These are phyloP conservation scores for Aureobasidium sp. DNA, from an alignment of 2,329 filamentous ascomycete species.

Conservation along the genomic window DNA sequence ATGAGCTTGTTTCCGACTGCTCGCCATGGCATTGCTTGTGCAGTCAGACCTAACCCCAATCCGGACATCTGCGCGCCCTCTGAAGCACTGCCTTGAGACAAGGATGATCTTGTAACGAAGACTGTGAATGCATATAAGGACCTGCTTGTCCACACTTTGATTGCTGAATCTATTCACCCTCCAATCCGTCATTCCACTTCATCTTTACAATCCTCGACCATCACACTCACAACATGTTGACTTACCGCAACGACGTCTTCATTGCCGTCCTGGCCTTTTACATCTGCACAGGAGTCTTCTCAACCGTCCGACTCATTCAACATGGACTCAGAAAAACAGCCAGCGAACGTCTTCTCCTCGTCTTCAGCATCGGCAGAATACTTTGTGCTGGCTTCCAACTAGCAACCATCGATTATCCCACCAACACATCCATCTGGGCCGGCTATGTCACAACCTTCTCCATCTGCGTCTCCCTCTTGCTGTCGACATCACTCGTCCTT, in stretches of 20 bases:
- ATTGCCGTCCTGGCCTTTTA: slow-evolving; percentile 22
- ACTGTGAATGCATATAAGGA: background rate
- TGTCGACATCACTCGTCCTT: slow-evolving; percentile 22
- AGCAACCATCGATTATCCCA: slow-evolving; percentile 19
- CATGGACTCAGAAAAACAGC: slow-evolving; percentile 20
- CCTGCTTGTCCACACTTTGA: background rate
- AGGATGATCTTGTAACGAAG: background rate
- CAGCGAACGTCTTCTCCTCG: slow-evolving; percentile 22
- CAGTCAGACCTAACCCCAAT: background rate
- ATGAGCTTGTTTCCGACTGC: background rate
- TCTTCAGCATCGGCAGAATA: slow-evolving; percentile 22
- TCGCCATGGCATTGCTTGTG: background rate
- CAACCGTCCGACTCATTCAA: slow-evolving; percentile 13
- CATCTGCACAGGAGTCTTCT: slow-evolving; percentile 14
- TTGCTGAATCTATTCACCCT: background rate
- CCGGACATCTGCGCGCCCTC: background rate
- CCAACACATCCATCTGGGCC: slow-evolving; percentile 12
- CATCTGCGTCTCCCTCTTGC: slow-evolving; percentile 23
- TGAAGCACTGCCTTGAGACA: background rate
- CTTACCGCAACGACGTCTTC: slow-evolving; percentile 19
- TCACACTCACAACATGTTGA: background rate
- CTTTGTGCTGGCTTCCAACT: slow-evolving; percentile 23
- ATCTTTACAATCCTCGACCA: background rate
- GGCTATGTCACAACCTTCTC: slow-evolving; percentile 22
- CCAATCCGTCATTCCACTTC: background rate